Base-by-base conservation (phyloP, 208 protist genomes). In the Trypanosomatidae sp. region DNA sequence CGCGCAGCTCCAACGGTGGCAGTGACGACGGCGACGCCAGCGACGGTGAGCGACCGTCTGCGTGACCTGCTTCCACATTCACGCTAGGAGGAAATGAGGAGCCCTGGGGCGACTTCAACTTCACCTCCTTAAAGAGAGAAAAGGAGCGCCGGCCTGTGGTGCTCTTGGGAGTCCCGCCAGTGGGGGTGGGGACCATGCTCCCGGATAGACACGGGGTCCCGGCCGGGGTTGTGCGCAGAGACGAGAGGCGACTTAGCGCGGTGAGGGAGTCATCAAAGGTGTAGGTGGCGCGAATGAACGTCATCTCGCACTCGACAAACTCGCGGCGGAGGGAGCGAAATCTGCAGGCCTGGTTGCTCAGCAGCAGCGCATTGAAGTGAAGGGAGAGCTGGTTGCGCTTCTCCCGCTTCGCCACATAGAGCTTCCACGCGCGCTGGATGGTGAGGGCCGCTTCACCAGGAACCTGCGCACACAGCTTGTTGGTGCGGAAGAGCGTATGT, bases 351-450 rank as follows among this genome's bases (percentile, higher is more conserved):
- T 92, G 87, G 56, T 69, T 49, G 30, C 82, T 87, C 22, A 94
- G 77, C 60, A 86, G 66, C 55, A 88, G 82, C 46, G 87, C 89
- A 69, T 87, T 88, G 50, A 90, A 83, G 66, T 92, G 85, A 25
- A 84, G 66, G 30, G 80, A 66, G 19, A 90, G 47, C 43, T 65
- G 76, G 47, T 77, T 81, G 62, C 79, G 78, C 43, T 68, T 8
- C 7, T 85, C 75, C 15, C 80, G 76, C 76, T 82, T 82, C 39
- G 83, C 85, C 19, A 76, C 58, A 73, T 87, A 80, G 43, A 92
- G 73, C 71, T 80, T 85, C 82, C 85, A 94, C 22, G 85, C 73
- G 4, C 87, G 87, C 71, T 94, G 90, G 62, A 94, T 88, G 43
- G 81, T 82, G 52, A 79, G 76, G 25, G 87, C 87, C 10, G 90